phyloP scores from a whole-genome alignment of 768 basidiomycete species.

The Gautieria morchelliformis region DNA sequence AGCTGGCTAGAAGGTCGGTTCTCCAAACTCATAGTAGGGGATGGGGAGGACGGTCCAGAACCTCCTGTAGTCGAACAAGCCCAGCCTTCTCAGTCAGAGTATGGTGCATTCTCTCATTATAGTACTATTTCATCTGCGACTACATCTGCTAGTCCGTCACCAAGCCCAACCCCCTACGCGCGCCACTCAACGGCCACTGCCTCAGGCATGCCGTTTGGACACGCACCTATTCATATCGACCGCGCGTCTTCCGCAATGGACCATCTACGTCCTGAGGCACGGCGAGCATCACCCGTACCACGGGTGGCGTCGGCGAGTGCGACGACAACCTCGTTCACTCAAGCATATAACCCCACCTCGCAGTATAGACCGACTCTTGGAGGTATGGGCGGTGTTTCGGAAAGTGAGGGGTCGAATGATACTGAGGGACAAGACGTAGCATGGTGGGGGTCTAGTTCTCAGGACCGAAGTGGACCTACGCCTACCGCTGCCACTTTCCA shows the following conservation, averaged over 20 bases:
- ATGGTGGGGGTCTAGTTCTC: constrained; percentile 54
- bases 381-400: constrained; percentile 5
- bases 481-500: constrained; percentile 65
- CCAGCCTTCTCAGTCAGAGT: constrained; percentile 27
- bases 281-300: constrained; percentile 38
- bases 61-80: constrained; percentile 15
- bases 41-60: constrained; percentile 39
- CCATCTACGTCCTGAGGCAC: constrained; percentile 37
- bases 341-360: constrained; percentile 14
- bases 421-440: constrained; percentile 30
- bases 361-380: constrained; percentile 21
- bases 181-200: constrained; percentile 50
- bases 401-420: background rate
- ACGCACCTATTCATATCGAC: constrained; percentile 47
- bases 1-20: constrained; percentile 88
- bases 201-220: constrained; percentile 54
- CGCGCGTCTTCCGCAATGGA: constrained; percentile 75
- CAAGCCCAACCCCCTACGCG: constrained; percentile 42
- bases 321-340: constrained; percentile 41
- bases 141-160: constrained; percentile 68
- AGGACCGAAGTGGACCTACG: constrained; percentile 35
- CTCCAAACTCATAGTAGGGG: constrained; percentile 92
- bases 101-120: constrained; percentile 89
- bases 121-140: constrained; percentile 82
- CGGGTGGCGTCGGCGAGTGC: constrained; percentile 46